Base-by-base conservation (phyloP, 1,284 basidiomycete genomes). In the Puccinia novopanici region DNA sequence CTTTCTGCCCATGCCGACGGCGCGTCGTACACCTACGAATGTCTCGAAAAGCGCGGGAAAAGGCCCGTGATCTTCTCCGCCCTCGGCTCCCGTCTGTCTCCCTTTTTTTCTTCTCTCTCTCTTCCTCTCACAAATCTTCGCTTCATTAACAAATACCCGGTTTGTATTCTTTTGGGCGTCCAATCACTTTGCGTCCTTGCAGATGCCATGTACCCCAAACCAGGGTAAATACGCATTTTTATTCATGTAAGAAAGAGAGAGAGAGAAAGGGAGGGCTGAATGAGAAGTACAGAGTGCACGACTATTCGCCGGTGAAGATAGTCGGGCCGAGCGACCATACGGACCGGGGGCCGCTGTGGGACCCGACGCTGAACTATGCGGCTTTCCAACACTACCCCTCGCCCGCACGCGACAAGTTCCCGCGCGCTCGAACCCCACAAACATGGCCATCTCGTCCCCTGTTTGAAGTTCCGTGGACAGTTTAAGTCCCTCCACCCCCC, bases 131-230 rank as follows among this genome's bases (percentile, higher is more conserved):
- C 45, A 48, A 13, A 48, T 6, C 45, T 48, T 48, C 8, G 17
- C 10, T 48, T 48, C 17, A 9, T 48, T 12, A 48, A 48, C 45
- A 48, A 48, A 48, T 34, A 34, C 34, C 34, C 45, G 3, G 12
- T 48, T 34, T 22, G 2, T 61, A 40, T 40, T 61, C 42, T 67
- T 67, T 42, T 10, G 27, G 13, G 27, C 24, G 50, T 34, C 34
- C 55, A 54, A 15, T 27, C 30, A 37, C 9, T 40, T 75, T 37
- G 37, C 15, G 48, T 30, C 10, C 1, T 27, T 42, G 0, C 27
- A 77, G 75, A 77, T 68, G 75, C 75, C 6, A 37, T 77, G 63
- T 77, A 77, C 55, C 45, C 75, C 27, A 77, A 77, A 68, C 48
- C 75, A 67, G 75, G 75, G 75, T 77, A 30, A 40, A 65, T 40